These are phyloP conservation scores for Camelina neglecta DNA, from an alignment of 345 rosid genomes.

Conservation along the genomic window DNA sequence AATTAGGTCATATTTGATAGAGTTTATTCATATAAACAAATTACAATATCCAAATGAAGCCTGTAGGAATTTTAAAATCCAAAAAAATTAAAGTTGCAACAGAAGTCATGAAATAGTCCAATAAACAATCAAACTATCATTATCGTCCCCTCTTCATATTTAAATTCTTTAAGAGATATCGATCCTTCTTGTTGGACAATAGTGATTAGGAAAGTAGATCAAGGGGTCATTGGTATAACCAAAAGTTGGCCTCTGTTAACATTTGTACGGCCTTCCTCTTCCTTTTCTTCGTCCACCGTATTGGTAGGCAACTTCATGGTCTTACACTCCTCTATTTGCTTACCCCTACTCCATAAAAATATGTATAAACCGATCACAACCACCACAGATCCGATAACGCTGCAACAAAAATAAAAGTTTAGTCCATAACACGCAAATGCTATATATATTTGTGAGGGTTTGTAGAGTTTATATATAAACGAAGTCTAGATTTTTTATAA, in stretches of 20 bases:
- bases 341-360: conserved; percentile 45
- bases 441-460: background rate
- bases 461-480: background rate
- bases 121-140: conserved; percentile 9
- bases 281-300: conserved; percentile 35
- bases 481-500: background rate
- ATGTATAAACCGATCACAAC: conserved; percentile 43
- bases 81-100: background rate
- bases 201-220: conserved; percentile 17
- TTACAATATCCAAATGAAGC: conserved; percentile 17
- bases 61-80: background rate
- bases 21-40: conserved; percentile 23
- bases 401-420: conserved; percentile 9
- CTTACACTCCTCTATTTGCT: conserved; percentile 25
- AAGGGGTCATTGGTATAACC: conserved; percentile 48
- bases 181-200: background rate
- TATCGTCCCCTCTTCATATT: conserved; percentile 7
- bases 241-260: conserved; percentile 26
- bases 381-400: conserved; percentile 42
- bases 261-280: conserved; percentile 34
- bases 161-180: conserved; percentile 8
- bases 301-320: conserved; percentile 28
- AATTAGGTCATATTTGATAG: background rate
- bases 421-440: background rate
- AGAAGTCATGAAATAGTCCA: conserved; percentile 7